Evolutionary conservation across 2,329 filamentous ascomycete genomes (phyloP).

Genomic region (Penicillium sp.): DNA sequence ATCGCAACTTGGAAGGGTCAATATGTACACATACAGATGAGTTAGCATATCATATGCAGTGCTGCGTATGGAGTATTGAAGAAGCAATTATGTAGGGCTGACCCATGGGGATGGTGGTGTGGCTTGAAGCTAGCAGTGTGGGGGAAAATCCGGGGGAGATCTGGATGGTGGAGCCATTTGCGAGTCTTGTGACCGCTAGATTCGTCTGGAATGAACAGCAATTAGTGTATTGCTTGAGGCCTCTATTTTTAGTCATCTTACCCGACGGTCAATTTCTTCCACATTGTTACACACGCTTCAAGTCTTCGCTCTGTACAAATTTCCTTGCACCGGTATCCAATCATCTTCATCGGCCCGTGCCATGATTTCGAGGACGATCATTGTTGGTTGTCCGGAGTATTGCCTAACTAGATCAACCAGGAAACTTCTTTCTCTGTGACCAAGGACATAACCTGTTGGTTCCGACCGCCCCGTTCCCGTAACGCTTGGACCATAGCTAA

Average conservation of each 20-base stretch:
- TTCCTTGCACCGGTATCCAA: neutral
- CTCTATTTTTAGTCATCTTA: neutral
- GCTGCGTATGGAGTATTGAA: neutral
- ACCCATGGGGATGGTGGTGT: neutral
- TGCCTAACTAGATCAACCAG: neutral
- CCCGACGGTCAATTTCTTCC: neutral
- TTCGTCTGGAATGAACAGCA: neutral
- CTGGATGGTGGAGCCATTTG: neutral
- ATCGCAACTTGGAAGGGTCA: neutral
- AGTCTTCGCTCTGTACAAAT: neutral
- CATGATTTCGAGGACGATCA: neutral
- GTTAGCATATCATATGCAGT: neutral
- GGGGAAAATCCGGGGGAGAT: conserved; percentile 1
- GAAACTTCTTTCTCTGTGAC: neutral
- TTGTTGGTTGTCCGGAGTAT: neutral
- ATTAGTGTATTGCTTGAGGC: neutral
- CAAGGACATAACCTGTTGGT: neutral
- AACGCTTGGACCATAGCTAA: conserved; percentile 3
- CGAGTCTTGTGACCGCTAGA: neutral
- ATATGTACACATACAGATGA: neutral
- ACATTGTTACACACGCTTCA: neutral
- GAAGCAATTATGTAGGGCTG: neutral
- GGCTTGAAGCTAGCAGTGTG: neutral
- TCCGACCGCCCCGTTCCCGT: neutral
- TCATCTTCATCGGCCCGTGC: neutral